Evolutionary conservation across 768 basidiomycete species (phyloP).

Genomic region (Podaxis sp.): DNA sequence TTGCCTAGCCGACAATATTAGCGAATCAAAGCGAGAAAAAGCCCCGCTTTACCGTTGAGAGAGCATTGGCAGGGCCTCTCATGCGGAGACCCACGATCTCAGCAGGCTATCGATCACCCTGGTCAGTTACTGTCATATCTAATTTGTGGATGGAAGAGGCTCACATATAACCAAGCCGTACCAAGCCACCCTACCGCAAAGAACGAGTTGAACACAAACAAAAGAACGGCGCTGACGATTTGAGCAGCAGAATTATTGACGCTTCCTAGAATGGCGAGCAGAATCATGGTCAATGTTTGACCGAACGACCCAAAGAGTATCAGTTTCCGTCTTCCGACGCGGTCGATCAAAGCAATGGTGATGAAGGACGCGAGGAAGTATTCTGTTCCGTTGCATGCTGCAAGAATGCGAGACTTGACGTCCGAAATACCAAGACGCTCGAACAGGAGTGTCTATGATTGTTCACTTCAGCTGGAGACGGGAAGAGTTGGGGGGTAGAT

Average conservation of each 20-base stretch:
- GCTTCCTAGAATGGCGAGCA: conserved; percentile 59
- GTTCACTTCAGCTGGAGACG: neutral
- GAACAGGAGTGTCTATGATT: conserved; percentile 50
- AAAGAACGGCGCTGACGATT: conserved; percentile 50
- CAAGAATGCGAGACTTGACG: conserved; percentile 58
- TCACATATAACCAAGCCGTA: conserved; percentile 69
- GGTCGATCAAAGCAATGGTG: conserved; percentile 72
- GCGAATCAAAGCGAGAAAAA: neutral
- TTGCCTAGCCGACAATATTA: conserved; percentile 25
- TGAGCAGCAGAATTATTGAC: conserved; percentile 47
- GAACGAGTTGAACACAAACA: conserved; percentile 74
- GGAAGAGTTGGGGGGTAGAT: neutral
- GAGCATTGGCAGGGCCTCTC: conserved; percentile 63
- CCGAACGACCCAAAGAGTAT: conserved; percentile 72
- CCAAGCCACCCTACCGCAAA: conserved; percentile 73
- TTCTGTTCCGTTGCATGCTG: conserved; percentile 71
- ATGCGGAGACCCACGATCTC: conserved; percentile 65
- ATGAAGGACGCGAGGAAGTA: conserved; percentile 71
- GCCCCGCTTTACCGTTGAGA: conserved; percentile 44
- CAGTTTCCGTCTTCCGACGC: conserved; percentile 68
- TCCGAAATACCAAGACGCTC: conserved; percentile 59
- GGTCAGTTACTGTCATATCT: neutral
- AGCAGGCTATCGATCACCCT: conserved; percentile 43
- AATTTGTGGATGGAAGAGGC: conserved; percentile 20
- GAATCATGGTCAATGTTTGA: conserved; percentile 55